phyloP scores from a whole-genome alignment of 169 alveolate species.

The Eimeria praecox region DNA sequence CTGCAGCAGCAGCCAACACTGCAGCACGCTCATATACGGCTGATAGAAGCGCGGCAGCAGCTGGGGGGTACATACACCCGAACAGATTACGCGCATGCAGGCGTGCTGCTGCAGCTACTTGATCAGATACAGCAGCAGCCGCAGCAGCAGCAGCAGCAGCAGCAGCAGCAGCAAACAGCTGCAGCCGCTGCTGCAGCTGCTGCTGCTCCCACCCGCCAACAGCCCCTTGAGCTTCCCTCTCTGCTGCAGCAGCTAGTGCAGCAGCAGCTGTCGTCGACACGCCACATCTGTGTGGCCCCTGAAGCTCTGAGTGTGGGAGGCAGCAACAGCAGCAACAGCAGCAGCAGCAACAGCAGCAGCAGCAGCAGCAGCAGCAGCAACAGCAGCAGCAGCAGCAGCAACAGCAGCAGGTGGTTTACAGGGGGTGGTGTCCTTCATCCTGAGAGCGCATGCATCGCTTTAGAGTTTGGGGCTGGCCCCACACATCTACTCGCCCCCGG shows the following conservation, averaged over 20 bases:
- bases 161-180: slow-evolving; percentile 4
- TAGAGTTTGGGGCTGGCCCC: slow-evolving; percentile 62
- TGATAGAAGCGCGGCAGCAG: slow-evolving; percentile 21
- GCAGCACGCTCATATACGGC: slow-evolving; percentile 47
- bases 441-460: background rate
- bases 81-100: slow-evolving; percentile 25
- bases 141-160: background rate
- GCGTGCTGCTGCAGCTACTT: slow-evolving; percentile 37
- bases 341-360: background rate
- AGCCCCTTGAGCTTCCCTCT: no score
- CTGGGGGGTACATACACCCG: slow-evolving; percentile 36
- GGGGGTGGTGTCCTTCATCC: background rate
- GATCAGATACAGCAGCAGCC: background rate
- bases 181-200: background rate
- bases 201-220: no score
- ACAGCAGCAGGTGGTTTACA: background rate
- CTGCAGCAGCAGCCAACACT: slow-evolving; percentile 68
- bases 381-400: no score
- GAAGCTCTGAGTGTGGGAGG: slow-evolving; percentile 7
- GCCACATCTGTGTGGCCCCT: slow-evolving; percentile 44
- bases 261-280: background rate
- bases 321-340: slow-evolving; percentile 28
- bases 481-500: slow-evolving; percentile 64
- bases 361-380: background rate
- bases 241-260: slow-evolving; percentile 32